Percentiles rank a stretch among this genome's conserved stretches.
Conservation (phyloP, 768 basidiomycete species). For the Lentinula detonsa region DNA sequence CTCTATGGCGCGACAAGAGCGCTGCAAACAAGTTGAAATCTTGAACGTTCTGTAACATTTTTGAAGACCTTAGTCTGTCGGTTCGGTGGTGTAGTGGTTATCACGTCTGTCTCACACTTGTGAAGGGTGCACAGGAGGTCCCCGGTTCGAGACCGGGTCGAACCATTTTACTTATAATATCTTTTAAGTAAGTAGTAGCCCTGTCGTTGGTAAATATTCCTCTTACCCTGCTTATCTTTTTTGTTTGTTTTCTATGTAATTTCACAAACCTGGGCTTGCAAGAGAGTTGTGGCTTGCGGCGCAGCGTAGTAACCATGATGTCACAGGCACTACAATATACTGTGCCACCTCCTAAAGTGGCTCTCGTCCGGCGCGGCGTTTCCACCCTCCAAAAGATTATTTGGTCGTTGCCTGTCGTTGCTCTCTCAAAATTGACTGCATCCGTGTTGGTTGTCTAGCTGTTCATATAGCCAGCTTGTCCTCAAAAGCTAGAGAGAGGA, state of each 20-base stretch:
- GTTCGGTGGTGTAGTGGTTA: not conserved
- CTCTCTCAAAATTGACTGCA: not conserved
- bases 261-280: no score
- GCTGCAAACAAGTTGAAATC: no score
- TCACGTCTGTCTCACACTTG: not conserved
- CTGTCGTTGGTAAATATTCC: no score
- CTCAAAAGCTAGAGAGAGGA: no score
- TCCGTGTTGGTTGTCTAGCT: no score
- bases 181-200: no score
- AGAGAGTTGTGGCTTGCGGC: no score
- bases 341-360: not conserved
- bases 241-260: no score
- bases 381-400: not conserved
- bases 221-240: no score
- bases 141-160: constrained; percentile 1
- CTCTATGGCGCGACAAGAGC: no score
- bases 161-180: not conserved
- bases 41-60: no score
- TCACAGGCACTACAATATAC: not conserved
- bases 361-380: not conserved
- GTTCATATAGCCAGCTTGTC: no score
- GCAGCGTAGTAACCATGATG: not conserved
- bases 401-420: not conserved
- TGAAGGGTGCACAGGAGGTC: not conserved
- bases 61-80: not conserved